phyloP scores from a whole-genome alignment of 2,329 filamentous ascomycete genomes.

The Phoma herbarum region DNA sequence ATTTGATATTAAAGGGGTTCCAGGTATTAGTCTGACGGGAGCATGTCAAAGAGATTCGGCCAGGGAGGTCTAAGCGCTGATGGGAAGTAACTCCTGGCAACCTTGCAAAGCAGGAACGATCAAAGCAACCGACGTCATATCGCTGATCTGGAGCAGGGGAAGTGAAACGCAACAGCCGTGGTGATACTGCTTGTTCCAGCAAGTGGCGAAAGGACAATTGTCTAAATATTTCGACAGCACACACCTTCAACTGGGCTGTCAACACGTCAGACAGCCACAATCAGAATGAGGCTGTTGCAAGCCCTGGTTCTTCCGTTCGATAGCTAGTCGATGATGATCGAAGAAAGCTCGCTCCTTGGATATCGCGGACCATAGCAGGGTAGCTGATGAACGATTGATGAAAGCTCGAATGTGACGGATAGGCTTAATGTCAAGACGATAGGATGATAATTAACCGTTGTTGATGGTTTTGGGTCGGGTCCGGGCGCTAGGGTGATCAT shows the following conservation, averaged over 20 bases:
- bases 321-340: not conserved
- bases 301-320: not conserved
- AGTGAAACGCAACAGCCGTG: not conserved
- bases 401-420: not conserved
- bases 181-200: not conserved
- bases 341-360: not conserved
- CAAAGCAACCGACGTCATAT: slow-evolving; percentile 25
- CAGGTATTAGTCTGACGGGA: not conserved
- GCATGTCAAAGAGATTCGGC: not conserved
- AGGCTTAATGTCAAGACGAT: not conserved
- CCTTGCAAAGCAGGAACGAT: slow-evolving; percentile 12
- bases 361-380: not conserved
- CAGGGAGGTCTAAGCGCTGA: slow-evolving; percentile 6
- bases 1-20: not conserved
- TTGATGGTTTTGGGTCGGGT: slow-evolving; percentile 2
- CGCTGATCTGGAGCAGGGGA: slow-evolving; percentile 13
- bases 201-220: not conserved
- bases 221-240: not conserved
- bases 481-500: slow-evolving; percentile 18
- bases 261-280: not conserved
- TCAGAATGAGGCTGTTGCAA: not conserved
- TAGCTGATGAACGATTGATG: not conserved
- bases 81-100: slow-evolving; percentile 6
- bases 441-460: not conserved
- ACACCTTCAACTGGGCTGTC: not conserved